Base-by-base conservation (phyloP, 2,329 filamentous ascomycete genomes). In the Periconia sp. region DNA sequence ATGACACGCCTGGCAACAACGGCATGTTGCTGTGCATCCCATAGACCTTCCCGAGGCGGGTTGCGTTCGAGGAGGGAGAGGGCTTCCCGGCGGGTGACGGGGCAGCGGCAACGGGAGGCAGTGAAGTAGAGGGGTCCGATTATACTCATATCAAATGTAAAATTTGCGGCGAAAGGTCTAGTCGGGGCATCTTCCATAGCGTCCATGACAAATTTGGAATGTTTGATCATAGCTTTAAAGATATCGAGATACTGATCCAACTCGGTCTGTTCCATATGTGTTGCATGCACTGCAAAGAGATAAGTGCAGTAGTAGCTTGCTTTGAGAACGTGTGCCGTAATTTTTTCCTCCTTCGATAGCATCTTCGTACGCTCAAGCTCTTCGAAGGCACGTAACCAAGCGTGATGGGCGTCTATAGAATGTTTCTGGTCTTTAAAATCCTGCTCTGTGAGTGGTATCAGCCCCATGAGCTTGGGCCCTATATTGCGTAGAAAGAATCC, bases 1-100 rank as follows among this genome's bases (percentile, higher is more conserved):
- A 62, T 52, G 4, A 50, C 34, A 15, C 58, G 50, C 5, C 40
- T 53, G 5, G 39, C 31, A 1, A 60, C 43, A 1, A 54, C 18
- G 4, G 43, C 46, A 40, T 59, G 53, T 28, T 54, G 49, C 18
- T 48, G 16, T 6, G 50, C 50, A 26, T 62, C 57, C 53, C 51
- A 60, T 6, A 60, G 44, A 1, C 48, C 53, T 37, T 62, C 58
- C 4, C 57, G 46, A 4, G 58, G 58, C 10, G 48, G 46, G 9
- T 59, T 52, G 2, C 40, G 38, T n/a, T 38, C 44, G 6, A 60
- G 50, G 9, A 59, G 44, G 13, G 43, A 15, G 24, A 62, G 35
- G 9, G 57, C 49, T 15, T 56, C 46, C 25, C 58, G 58, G 7
- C 57, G 51, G 15, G 56, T 62, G 3, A 24, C 16, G 0, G 58